Percentiles rank a stretch among this genome's conserved stretches.
phyloP scores from a whole-genome alignment of 495 filamentous ascomycete genomes.

The Penicillium turbatum region DNA sequence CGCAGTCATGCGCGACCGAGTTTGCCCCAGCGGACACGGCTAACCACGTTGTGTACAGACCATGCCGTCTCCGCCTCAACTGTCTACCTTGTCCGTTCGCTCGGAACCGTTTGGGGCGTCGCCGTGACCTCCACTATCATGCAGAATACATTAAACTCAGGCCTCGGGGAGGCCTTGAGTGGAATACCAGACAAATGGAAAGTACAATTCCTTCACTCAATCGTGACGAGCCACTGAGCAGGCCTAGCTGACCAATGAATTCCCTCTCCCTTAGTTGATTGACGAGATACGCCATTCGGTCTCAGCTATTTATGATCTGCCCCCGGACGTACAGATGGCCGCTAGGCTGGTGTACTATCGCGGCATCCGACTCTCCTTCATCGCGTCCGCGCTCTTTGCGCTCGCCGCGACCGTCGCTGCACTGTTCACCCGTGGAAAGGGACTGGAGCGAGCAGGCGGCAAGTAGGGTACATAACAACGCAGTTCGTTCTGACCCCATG shows the following conservation, averaged over 20 bases:
- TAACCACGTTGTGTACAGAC: constrained; percentile 32
- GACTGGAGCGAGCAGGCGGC: constrained; percentile 27
- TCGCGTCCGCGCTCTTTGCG: constrained; percentile 49
- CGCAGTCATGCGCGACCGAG: not conserved
- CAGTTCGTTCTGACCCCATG: not conserved
- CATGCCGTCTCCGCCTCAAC: constrained; percentile 63
- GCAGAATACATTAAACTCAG: constrained; percentile 57
- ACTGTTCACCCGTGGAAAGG: constrained; percentile 47
- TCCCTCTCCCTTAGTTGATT: constrained; percentile 43
- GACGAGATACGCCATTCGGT: constrained; percentile 60
- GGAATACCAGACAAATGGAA: constrained; percentile 63
- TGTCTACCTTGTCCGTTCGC: constrained; percentile 58
- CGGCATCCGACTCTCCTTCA: constrained; percentile 53
- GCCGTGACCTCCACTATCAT: constrained; percentile 59
- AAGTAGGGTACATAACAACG: not conserved
- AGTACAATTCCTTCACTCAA: constrained; percentile 46
- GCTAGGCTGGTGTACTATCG: constrained; percentile 57
- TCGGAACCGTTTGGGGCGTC: constrained; percentile 62
- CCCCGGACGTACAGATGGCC: constrained; percentile 55
- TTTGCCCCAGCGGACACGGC: not conserved
- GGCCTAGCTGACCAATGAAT: constrained; percentile 15
- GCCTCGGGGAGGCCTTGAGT: constrained; percentile 53
- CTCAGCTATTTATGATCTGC: constrained; percentile 49
- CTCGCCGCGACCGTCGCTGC: constrained; percentile 47
- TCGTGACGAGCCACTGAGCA: not conserved